Percentiles rank a stretch among this genome's conserved stretches.
Conservation (phyloP, 2,329 filamentous ascomycete species). For the Talaromyces sp. region DNA sequence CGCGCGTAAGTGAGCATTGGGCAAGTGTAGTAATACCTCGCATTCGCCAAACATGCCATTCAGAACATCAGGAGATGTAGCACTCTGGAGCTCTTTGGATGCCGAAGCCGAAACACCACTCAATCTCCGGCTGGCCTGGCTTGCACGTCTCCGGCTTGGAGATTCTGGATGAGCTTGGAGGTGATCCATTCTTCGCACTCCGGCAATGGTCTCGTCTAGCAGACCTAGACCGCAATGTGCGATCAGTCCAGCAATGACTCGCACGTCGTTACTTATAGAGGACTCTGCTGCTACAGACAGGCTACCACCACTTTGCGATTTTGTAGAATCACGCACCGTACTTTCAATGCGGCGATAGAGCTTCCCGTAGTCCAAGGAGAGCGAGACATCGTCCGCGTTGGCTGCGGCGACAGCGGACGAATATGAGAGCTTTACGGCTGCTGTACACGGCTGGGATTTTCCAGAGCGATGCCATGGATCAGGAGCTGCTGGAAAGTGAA, state of each 20-base stretch:
- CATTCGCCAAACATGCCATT: conserved; percentile 33
- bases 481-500: conserved; percentile 41
- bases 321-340: conserved; percentile 31
- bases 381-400: conserved; percentile 42
- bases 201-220: conserved; percentile 37
- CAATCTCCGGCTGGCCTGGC: conserved; percentile 19
- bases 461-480: conserved; percentile 46
- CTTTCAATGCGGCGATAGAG: conserved; percentile 42
- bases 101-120: conserved; percentile 23
- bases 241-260: conserved; percentile 34
- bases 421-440: conserved; percentile 43
- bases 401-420: conserved; percentile 41
- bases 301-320: conserved; percentile 19
- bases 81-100: conserved; percentile 5
- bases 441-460: conserved; percentile 45
- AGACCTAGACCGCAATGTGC: conserved; percentile 34
- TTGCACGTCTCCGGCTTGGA: conserved; percentile 19
- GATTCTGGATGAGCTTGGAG: conserved; percentile 29
- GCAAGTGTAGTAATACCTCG: conserved; percentile 39
- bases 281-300: conserved; percentile 16
- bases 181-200: conserved; percentile 34
- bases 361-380: conserved; percentile 48
- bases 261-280: conserved; percentile 33
- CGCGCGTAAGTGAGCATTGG: conserved; percentile 45
- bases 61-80: conserved; percentile 23